These are phyloP conservation scores for Arthrobotrys megalospora DNA, from an alignment of 2,329 filamentous ascomycete species.

Conservation along the genomic window DNA sequence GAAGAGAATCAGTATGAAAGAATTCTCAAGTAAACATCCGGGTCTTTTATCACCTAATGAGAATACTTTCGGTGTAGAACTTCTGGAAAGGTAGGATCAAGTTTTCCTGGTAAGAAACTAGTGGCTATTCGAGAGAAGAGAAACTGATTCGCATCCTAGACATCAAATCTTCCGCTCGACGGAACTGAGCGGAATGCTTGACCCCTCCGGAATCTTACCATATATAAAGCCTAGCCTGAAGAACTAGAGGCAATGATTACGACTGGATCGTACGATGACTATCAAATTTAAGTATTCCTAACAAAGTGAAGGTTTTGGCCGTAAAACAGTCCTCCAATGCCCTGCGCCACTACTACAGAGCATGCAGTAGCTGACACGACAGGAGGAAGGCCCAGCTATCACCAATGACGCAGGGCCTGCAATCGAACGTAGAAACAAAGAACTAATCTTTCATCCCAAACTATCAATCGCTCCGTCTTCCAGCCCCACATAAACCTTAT, in stretches of 20 bases:
- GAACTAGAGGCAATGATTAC: background rate
- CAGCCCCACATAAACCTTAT: constrained; percentile 96
- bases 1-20: constrained; percentile 22
- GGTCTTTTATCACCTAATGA: constrained; percentile 29
- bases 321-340: no score
- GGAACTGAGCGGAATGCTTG: background rate
- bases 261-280: background rate
- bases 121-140: background rate
- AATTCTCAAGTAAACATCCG: constrained; percentile 10
- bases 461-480: constrained; percentile 76
- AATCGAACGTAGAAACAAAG: background rate
- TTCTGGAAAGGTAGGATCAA: constrained; percentile 16
- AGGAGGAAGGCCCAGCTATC: no score
- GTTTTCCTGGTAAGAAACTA: background rate
- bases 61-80: background rate
- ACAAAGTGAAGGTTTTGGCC: background rate
- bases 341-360: no score
- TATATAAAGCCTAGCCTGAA: background rate
- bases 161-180: background rate
- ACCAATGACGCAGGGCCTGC: no score
- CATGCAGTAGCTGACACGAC: no score
- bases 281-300: background rate
- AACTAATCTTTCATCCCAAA: background rate
- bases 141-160: background rate
- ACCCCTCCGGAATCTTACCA: background rate